These are phyloP conservation scores for Noccaea bulbosa DNA, from an alignment of 345 rosid species.

Conservation along the genomic window DNA sequence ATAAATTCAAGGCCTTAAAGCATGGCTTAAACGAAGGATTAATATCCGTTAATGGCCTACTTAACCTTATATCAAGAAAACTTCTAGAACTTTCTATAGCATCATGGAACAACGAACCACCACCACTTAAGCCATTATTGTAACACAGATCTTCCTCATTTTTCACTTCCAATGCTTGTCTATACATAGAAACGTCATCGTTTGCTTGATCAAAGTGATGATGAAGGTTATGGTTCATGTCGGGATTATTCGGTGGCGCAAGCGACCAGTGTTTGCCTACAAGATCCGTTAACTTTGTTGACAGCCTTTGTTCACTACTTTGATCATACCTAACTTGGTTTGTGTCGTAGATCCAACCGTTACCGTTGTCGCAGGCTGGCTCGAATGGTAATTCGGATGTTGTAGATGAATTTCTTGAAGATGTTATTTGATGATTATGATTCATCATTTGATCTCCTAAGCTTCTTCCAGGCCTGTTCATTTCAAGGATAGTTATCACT, in stretches of 20 bases:
- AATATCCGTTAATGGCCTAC: conserved; percentile 53
- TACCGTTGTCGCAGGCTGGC: conserved; percentile 52
- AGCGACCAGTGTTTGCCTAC: conserved; percentile 71
- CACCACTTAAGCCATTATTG: conserved; percentile 35
- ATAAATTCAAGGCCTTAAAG: conserved; percentile 52
- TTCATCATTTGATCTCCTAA: conserved; percentile 59
- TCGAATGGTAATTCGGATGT: conserved; percentile 48
- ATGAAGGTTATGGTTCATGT: conserved; percentile 44
- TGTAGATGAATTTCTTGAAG: conserved; percentile 54
- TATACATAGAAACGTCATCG: conserved; percentile 46
- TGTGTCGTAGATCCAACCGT: conserved; percentile 47
- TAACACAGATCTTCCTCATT: conserved; percentile 47
- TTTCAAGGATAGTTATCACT: background rate
- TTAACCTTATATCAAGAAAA: conserved; percentile 47
- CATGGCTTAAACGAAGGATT: conserved; percentile 51
- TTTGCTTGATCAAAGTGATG: conserved; percentile 44
- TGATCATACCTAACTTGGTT: conserved; percentile 45
- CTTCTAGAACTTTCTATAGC: conserved; percentile 45
- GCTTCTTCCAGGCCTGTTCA: conserved; percentile 54
- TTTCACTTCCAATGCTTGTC: conserved; percentile 41
- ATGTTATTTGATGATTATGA: conserved; percentile 42
- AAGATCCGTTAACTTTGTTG: conserved; percentile 56
- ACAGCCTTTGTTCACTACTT: conserved; percentile 49
- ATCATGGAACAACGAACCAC: conserved; percentile 40
- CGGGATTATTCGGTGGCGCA: conserved; percentile 62